Evolutionary conservation across 108 stramenopile genomes (phyloP).

Genomic region (Heterococcus sp.): DNA sequence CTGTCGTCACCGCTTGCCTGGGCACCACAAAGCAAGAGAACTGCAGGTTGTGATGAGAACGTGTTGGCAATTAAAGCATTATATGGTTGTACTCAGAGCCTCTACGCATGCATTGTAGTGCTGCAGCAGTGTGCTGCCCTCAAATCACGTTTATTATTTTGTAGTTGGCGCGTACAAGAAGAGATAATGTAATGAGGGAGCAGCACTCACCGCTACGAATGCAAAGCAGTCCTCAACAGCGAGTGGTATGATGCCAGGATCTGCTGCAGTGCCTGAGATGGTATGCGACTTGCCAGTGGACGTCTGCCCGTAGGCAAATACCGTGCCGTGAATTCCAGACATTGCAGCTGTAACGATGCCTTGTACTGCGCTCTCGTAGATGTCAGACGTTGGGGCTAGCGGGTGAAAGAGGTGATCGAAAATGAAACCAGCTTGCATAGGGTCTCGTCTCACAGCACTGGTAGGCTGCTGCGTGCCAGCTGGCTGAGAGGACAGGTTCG

Average conservation of each 20-base stretch:
- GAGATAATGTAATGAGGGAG: no score
- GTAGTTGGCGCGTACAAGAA: no score
- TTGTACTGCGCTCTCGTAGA: conserved; percentile 20
- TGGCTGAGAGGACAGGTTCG: conserved; percentile 41
- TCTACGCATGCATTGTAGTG: no score
- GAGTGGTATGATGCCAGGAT: conserved; percentile 53
- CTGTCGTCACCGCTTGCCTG: no score
- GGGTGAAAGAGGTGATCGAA: conserved; percentile 50
- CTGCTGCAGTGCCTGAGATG: conserved; percentile 42
- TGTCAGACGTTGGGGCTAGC: conserved; percentile 37
- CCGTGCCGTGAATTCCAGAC: conserved; percentile 51
- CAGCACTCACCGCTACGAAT: conserved; percentile 32
- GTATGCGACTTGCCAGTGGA: conserved; percentile 57
- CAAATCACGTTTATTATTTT: no score
- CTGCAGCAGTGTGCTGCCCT: no score
- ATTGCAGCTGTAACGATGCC: conserved; percentile 34
- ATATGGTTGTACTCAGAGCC: no score
- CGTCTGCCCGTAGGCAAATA: conserved; percentile 60
- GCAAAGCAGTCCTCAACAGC: conserved; percentile 58
- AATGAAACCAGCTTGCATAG: no score
- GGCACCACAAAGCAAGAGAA: no score
- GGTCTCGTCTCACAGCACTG: no score
- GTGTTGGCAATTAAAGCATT: no score
- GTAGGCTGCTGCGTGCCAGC: conserved; percentile 39
- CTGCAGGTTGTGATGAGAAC: no score